phyloP scores from a whole-genome alignment of 768 basidiomycete species.

The Cystofilobasidium capitatum region DNA sequence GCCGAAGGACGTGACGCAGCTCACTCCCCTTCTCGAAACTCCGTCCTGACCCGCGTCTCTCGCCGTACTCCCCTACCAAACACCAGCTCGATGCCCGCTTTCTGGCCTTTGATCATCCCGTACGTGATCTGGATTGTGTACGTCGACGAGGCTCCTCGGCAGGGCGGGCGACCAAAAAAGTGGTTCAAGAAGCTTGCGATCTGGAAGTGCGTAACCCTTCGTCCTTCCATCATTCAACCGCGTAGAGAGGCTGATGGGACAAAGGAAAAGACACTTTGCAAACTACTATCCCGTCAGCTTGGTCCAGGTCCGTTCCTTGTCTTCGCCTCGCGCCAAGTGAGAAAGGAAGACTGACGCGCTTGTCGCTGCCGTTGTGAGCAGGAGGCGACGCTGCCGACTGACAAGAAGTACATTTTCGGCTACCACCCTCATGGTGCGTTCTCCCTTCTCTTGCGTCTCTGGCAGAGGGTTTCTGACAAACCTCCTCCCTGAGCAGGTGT shows the following conservation, averaged over 20 bases:
- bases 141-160: slow-evolving; percentile 67
- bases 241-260: not conserved
- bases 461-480: slow-evolving; percentile 14
- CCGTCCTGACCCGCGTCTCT: not conserved
- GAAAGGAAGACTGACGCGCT: not conserved
- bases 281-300: slow-evolving; percentile 64
- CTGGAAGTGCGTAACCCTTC: slow-evolving; percentile 51
- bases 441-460: not conserved
- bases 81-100: slow-evolving; percentile 75
- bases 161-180: slow-evolving; percentile 56
- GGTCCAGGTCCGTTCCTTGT: slow-evolving; percentile 15
- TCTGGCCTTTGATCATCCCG: slow-evolving; percentile 72
- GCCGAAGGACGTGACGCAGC: not conserved
- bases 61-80: not conserved
- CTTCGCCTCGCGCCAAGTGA: too few species aligned
- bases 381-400: slow-evolving; percentile 84
- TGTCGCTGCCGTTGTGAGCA: slow-evolving; percentile 35
- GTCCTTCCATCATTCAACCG: not conserved
- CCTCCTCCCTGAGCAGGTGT: slow-evolving; percentile 52
- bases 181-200: slow-evolving; percentile 63
- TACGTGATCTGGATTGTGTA: slow-evolving; percentile 71
- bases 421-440: slow-evolving; percentile 89
- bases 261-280: slow-evolving; percentile 52
- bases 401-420: slow-evolving; percentile 90
- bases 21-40: not conserved